Conservation (phyloP, 345 rosid genomes). For the Jatropha curcas region DNA sequence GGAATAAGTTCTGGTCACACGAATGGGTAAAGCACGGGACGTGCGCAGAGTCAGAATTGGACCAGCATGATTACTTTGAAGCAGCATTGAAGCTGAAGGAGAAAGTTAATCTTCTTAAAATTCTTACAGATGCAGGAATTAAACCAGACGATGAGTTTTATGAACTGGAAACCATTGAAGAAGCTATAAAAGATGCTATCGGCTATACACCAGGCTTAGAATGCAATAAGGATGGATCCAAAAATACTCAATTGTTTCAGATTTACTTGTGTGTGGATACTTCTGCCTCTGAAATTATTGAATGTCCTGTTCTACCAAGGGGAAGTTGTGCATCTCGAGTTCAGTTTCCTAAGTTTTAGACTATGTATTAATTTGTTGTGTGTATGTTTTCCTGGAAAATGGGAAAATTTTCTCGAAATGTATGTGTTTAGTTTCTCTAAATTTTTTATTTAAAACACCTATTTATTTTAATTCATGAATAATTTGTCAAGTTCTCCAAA, state of each 20-base stretch:
- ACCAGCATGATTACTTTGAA: conserved; percentile 68
- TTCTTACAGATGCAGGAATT: conserved; percentile 52
- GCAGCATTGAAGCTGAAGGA: conserved; percentile 53
- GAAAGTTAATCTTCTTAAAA: conserved; percentile 54
- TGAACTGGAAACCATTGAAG: conserved; percentile 32
- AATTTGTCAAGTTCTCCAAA: too few relatives aligned
- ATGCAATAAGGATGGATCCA: conserved; percentile 57
- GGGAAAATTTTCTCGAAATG: too few relatives aligned
- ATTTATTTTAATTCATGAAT: too few relatives aligned
- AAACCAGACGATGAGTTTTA: conserved; percentile 62
- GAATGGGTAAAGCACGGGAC: conserved; percentile 91
- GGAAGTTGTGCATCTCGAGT: conserved; percentile 46
- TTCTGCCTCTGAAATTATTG: conserved; percentile 58
- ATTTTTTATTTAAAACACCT: too few relatives aligned
- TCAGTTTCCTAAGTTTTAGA: conserved; percentile 64
- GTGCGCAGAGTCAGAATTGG: conserved; percentile 67
- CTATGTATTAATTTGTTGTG: too few relatives aligned
- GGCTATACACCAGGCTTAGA: conserved; percentile 59
- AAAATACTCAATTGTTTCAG: conserved; percentile 52
- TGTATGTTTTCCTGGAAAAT: too few relatives aligned
- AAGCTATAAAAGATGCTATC: conserved; percentile 45
- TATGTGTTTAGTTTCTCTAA: too few relatives aligned
- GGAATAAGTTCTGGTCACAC: conserved; percentile 67
- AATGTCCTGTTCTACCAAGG: conserved; percentile 56
- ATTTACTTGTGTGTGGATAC: conserved; percentile 69